Conservation (phyloP, 805 yeast genomes). For the Yarrowia keelungensis region DNA sequence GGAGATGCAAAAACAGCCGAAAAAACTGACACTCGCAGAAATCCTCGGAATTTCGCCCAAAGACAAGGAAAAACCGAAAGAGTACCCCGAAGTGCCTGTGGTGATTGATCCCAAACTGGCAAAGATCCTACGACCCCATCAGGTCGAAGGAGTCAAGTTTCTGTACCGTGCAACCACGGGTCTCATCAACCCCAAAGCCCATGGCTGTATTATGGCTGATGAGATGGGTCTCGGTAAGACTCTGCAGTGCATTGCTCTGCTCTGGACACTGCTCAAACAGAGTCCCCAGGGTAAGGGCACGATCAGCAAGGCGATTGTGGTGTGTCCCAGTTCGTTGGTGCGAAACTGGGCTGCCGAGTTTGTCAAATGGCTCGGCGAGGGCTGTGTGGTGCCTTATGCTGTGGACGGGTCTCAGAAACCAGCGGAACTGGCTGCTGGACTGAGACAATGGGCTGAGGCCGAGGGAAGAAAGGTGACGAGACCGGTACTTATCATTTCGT, state of each 20-base stretch:
- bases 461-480: slow-evolving; percentile 86
- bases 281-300: slow-evolving; percentile 85
- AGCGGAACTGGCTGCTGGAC: slow-evolving; percentile 68
- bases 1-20: slow-evolving; percentile 44
- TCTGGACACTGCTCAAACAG: slow-evolving; percentile 92
- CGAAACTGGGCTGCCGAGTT: slow-evolving; percentile 98
- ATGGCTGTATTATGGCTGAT: slow-evolving; percentile 98
- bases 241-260: slow-evolving; percentile 81
- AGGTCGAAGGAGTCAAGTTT: slow-evolving; percentile 92
- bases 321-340: slow-evolving; percentile 93
- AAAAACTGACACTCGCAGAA: slow-evolving; percentile 64
- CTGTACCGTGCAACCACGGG: slow-evolving; percentile 92
- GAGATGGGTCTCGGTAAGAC: slow-evolving; percentile 97
- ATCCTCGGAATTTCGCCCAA: slow-evolving; percentile 66
- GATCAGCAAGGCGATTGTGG: slow-evolving; percentile 88
- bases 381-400: slow-evolving; percentile 85
- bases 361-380: slow-evolving; percentile 93
- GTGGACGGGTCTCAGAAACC: slow-evolving; percentile 83
- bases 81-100: slow-evolving; percentile 89
- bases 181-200: slow-evolving; percentile 64
- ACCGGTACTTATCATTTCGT: slow-evolving; percentile 92
- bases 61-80: slow-evolving; percentile 55
- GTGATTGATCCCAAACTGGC: slow-evolving; percentile 91
- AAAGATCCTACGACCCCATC: slow-evolving; percentile 91
- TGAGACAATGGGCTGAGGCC: slow-evolving; percentile 86